Conservation (phyloP, 331 rosid genomes). For the Acacia pycnantha region DNA sequence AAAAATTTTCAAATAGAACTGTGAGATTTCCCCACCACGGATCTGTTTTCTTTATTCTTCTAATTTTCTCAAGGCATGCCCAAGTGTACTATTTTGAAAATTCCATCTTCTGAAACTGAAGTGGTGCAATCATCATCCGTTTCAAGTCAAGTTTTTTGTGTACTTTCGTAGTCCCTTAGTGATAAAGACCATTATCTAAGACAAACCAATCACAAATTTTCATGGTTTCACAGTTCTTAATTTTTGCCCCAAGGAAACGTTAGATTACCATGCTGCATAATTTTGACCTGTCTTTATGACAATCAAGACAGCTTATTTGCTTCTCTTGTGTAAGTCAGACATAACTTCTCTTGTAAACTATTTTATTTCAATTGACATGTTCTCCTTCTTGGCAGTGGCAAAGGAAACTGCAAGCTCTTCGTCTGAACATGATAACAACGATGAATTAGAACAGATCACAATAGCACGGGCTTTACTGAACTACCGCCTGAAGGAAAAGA, state of each 20-base stretch:
- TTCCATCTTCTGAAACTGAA: neutral
- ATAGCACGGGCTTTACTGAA: constrained; percentile 80
- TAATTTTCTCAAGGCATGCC: constrained; percentile 7
- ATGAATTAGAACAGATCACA: constrained; percentile 93
- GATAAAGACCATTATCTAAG: neutral
- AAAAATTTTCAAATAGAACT: neutral
- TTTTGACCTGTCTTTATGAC: neutral
- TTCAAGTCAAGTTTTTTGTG: neutral
- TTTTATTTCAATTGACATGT: constrained; percentile 8
- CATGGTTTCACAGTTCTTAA: neutral
- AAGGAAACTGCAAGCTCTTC: constrained; percentile 89
- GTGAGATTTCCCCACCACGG: neutral
- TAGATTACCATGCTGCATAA: neutral
- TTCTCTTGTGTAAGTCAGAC: neutral
- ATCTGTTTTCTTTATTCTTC: neutral
- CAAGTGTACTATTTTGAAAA: neutral
- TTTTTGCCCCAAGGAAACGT: neutral
- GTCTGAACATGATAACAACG: constrained; percentile 78
- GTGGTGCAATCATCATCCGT: neutral
- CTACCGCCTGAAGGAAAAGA: constrained; percentile 82
- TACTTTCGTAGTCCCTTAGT: neutral
- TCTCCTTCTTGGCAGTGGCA: constrained; percentile 64
- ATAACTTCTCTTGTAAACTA: neutral
- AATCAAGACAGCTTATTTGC: constrained; percentile 12
- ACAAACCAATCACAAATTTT: neutral